Evolutionary conservation across 2,329 filamentous ascomycete species (phyloP), one percentile per base, ranked within the genome.

Genomic region (Metarhizium rileyi): DNA sequence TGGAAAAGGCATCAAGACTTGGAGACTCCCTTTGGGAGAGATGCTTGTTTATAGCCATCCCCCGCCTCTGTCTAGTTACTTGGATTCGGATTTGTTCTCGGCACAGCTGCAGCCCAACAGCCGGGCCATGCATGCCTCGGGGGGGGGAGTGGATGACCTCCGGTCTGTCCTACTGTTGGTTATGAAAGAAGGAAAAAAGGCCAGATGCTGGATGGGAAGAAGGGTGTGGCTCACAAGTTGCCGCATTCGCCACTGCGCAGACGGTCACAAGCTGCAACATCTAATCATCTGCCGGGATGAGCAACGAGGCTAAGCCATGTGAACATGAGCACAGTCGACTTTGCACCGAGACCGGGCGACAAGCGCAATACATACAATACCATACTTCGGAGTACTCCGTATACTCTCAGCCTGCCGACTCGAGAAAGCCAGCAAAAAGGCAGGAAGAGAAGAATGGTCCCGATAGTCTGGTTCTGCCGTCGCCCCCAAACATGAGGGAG

Each of bases 1-100:
- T 30, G 25, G 3, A 27, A 49, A 41, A 43, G 46, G 46, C 48
- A 51, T 46, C 50, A 53, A 51, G 25, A 18, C 48, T 46, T 53
- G 45, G 52, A 51, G 48, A n/a, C n/a, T n/a, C 27, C 18, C 44
- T 18, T 36, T 16, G 14, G 44, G 44, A 6, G 22, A 23, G 28
- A 23, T 6, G n/a, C 25, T 22, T 16, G 30, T 35, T 36, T 44
- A 44, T 44, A 49, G 26, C 16, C 47, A 33, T 38, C 33, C 14
- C n/a, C 28, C 40, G 18, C 20, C 10, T 28, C 27, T 44, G 40
- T 14, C 27, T 44, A 27, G 23, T n/a, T n/a, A 44, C 3, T 25
- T 25, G 41, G 41, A 18, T n/a, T n/a, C n/a, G n/a, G n/a, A n/a
- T n/a, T n/a, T n/a, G n/a, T n/a, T n/a, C n/a, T n/a, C 25, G 43